Base-by-base conservation (phyloP, 768 basidiomycete species). In the Sistotremastrum niveocremeum region DNA sequence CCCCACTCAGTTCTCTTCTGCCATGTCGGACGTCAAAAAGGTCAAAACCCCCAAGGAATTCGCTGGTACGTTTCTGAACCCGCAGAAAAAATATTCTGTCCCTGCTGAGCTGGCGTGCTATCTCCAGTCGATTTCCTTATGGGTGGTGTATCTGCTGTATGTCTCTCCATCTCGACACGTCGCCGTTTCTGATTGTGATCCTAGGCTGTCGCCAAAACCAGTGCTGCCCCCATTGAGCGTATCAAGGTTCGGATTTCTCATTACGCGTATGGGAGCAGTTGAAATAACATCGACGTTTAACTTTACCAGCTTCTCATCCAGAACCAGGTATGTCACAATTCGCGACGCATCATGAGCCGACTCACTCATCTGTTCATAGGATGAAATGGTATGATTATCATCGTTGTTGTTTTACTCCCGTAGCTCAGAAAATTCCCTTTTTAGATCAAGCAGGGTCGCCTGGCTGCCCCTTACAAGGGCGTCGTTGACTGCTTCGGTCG, bases 11-110 rank as follows among this genome's bases (percentile, higher is more conserved):
- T 59, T 52, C 60, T 63, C 62, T 56, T 58, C 58, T 60, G 61
- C 60, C 62, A 87, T 90, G 88, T 73, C 84, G 68, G 83, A 87
- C 49, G 65, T 52, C 44, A 83, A 81, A 74, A 93, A 73, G 77
- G 72, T 71, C 68, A 97, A 97, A 76, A 68, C 78, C 61, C 84
- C 86, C 51, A 78, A 86, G 78, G 90, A 94, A 7, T 95, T 97
- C 72, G 76, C 84, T 58, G 67, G 86, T 88, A 33, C 47, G 76
- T 74, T 46, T 52, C 11, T 36, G 20, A 20, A 20, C 20, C 20
- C 20, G 20, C 20, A 20, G 20, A 20, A 20, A 20, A 41, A 4
- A 10, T 38, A 45, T 38, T 38, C 31, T 37, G 7, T 31, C 32
- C 36, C 8, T 30, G 8, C 11, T 11, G 2, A 32, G 32, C 20